Percentiles rank a stretch among this genome's conserved stretches.
Evolutionary conservation across 1,139 yeast species (phyloP).

Genomic region (Pichia terricola): DNA sequence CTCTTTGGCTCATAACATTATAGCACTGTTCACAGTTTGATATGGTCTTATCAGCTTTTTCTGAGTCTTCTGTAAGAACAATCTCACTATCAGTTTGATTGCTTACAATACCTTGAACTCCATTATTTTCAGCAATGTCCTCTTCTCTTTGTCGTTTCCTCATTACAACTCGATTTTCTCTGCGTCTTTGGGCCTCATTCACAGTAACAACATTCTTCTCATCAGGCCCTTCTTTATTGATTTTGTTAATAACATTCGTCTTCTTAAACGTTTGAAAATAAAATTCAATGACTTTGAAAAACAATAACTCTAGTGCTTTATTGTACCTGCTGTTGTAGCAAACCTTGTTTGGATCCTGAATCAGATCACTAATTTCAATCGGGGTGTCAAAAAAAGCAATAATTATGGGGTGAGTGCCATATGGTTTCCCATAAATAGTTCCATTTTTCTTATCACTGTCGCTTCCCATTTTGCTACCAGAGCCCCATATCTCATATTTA

Average conservation of each 20-base stretch:
- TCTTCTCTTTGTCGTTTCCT: too few relatives aligned
- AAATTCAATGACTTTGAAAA: slow-evolving; percentile 25
- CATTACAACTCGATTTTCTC: too few relatives aligned
- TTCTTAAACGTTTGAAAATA: slow-evolving; percentile 16
- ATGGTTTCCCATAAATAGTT: slow-evolving; percentile 25
- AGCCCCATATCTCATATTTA: slow-evolving; percentile 10
- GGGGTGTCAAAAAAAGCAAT: slow-evolving; percentile 30
- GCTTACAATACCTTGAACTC: neutral
- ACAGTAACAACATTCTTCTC: too few relatives aligned
- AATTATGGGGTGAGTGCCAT: slow-evolving; percentile 30
- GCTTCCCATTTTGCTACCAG: neutral
- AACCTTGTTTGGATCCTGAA: slow-evolving; percentile 35
- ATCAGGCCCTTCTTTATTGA: neutral
- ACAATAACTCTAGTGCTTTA: slow-evolving; percentile 25
- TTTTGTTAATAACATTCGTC: neutral
- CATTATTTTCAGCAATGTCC: too few relatives aligned
- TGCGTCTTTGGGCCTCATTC: too few relatives aligned
- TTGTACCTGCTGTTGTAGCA: slow-evolving; percentile 24
- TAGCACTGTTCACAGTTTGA: neutral
- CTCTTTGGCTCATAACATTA: slow-evolving; percentile 3
- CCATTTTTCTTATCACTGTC: slow-evolving; percentile 1
- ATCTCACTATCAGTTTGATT: neutral
- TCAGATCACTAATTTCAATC: slow-evolving; percentile 27
- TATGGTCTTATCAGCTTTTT: neutral
- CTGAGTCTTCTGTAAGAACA: slow-evolving; percentile 2